Conservation (phyloP, 345 rosid species). For the Triadica sebifera region DNA sequence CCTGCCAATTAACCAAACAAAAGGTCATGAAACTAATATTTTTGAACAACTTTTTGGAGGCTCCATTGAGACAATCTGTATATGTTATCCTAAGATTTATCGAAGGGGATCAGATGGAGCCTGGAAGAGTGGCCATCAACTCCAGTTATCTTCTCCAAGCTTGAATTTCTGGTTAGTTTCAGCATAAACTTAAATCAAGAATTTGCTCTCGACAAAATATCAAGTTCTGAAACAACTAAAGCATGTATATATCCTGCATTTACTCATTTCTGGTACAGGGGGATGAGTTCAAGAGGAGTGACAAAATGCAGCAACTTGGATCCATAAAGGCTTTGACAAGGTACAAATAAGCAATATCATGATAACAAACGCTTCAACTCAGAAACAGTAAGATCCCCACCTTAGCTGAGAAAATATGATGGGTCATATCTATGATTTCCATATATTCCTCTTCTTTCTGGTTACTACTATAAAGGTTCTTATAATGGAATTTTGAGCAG, state of each 20-base stretch:
- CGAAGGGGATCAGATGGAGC: too few relatives aligned
- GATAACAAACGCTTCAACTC: neutral
- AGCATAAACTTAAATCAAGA: too few relatives aligned
- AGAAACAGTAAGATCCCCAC: neutral
- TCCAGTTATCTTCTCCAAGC: too few relatives aligned
- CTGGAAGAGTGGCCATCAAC: too few relatives aligned
- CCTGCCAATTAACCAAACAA: constrained; percentile 42
- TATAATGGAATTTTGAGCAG: neutral
- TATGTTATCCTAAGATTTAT: too few relatives aligned
- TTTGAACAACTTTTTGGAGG: neutral
- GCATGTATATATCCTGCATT: too few relatives aligned
- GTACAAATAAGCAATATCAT: neutral
- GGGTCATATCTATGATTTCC: neutral
- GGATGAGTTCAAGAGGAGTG: too few relatives aligned
- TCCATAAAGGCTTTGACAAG: neutral
- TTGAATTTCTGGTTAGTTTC: too few relatives aligned
- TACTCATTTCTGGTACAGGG: too few relatives aligned
- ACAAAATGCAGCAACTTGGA: neutral
- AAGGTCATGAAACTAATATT: neutral
- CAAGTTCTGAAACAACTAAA: too few relatives aligned
- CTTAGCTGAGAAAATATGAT: neutral
- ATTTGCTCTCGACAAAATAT: too few relatives aligned
- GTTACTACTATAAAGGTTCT: neutral
- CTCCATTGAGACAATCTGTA: too few relatives aligned
- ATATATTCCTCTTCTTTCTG: neutral